Evolutionary conservation across 2,329 filamentous ascomycete species (phyloP).

Genomic region (Aspergillus sergii): DNA sequence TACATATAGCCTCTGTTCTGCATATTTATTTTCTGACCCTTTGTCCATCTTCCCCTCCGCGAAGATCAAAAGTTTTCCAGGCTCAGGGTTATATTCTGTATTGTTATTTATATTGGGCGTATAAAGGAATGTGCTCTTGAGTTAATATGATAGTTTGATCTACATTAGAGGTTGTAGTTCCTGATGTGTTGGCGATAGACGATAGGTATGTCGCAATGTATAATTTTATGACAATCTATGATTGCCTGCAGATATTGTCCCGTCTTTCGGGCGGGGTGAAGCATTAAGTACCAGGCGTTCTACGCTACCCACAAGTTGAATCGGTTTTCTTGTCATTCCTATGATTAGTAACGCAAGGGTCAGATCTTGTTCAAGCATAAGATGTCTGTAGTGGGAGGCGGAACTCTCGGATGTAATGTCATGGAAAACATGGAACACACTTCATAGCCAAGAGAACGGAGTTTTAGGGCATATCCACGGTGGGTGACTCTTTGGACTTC

Average conservation of each 20-base stretch:
- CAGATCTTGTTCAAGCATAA: neutral
- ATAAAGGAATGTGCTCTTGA: constrained; percentile 1
- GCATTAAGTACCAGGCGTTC: neutral
- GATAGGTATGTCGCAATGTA: neutral
- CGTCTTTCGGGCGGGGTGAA: neutral
- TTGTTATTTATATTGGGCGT: constrained; percentile 5
- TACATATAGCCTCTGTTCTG: constrained; percentile 11
- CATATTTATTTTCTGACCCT: constrained; percentile 3
- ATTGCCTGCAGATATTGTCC: neutral
- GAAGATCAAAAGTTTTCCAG: constrained; percentile 9
- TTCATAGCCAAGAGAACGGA: neutral
- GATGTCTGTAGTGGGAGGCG: neutral
- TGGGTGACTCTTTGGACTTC: neutral
- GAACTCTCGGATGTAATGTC: neutral
- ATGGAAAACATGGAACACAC: neutral
- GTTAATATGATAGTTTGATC: neutral
- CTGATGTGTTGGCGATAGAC: neutral
- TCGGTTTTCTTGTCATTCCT: neutral
- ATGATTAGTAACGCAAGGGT: neutral
- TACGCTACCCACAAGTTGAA: no score
- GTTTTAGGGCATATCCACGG: neutral
- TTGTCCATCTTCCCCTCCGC: neutral
- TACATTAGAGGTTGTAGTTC: neutral
- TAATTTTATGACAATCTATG: neutral
- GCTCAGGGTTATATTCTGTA: constrained; percentile 3